Base-by-base conservation (phyloP, 2,329 filamentous ascomycete species). In the Aspergillus aculeatus region DNA sequence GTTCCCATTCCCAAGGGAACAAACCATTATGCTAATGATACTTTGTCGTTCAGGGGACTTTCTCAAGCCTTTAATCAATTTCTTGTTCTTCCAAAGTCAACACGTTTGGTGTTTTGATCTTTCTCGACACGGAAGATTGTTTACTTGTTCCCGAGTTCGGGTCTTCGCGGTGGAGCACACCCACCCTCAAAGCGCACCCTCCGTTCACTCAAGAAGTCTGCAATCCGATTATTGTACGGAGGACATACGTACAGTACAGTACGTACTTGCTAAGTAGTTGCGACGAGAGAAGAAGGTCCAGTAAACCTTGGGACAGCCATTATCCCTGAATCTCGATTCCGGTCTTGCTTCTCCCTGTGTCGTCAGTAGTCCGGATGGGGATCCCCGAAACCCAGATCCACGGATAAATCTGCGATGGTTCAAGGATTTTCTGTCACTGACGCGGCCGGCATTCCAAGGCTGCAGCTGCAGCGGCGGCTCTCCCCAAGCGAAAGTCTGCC, bases 61-160 rank as follows among this genome's bases (percentile, higher is more conserved):
- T 44, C 14, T 44, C 16, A 7, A 16, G 5, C 16, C n/a, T 44
- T 16, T 7, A 5, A 16, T 19, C 16, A 5, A 16, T 44, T 41
- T 44, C 16, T n/a, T 41, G 4, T 41, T 41, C 16, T 9, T 2
- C 38, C 38, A 9, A 19, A 12, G 6, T 19, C 16, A 19, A 19
- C 38, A 44, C 38, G 16, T n/a, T 44, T 16, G 14, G 38, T 66
- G 61, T 66, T 66, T 65, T 58, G 63, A 59, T 62, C 52, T 66
- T 65, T 51, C 64, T 65, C 54, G 56, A 62, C 63, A 48, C 35
- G 61, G 64, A 61, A 65, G 51, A 62, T 48, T 66, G 61, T 66
- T 64, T 63, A 66, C 62, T 63, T 44, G 38, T 44, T 53, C 48
- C 55, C 31, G 47, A 54, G 47, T 51, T 60, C 59, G 59, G 61